Evolutionary conservation across 1,139 yeast genomes (phyloP).

Genomic region (Taiozyma sp.): DNA sequence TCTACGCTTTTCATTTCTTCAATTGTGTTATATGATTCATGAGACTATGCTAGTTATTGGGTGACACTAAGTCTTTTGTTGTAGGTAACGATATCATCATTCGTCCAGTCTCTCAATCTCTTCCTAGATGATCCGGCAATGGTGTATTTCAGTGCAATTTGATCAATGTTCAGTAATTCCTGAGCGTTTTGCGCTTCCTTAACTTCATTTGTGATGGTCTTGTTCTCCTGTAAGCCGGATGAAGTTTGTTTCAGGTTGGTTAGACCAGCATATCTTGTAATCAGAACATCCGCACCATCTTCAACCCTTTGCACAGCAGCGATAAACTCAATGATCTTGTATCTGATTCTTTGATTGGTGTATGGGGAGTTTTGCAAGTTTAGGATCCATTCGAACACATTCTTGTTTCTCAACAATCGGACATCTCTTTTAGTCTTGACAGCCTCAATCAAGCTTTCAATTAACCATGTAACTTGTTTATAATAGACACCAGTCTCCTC

Average conservation of each 20-base stretch:
- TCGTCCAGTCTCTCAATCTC: constrained; percentile 57
- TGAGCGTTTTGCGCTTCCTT: constrained; percentile 20
- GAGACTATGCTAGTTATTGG: background rate
- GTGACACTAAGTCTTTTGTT: background rate
- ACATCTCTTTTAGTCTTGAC: constrained; percentile 45
- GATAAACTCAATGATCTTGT: constrained; percentile 38
- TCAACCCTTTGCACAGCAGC: constrained; percentile 47
- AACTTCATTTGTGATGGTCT: constrained; percentile 3
- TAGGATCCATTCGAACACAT: constrained; percentile 63
- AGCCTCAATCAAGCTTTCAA: constrained; percentile 43
- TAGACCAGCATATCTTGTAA: constrained; percentile 59
- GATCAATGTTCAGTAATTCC: constrained; percentile 29
- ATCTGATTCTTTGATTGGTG: constrained; percentile 34
- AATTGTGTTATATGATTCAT: background rate
- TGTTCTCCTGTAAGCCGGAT: constrained; percentile 6
- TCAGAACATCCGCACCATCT: constrained; percentile 54
- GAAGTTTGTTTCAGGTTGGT: constrained; percentile 41
- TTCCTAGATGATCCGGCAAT: constrained; percentile 40
- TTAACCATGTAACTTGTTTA: constrained; percentile 62
- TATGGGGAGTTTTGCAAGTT: constrained; percentile 49
- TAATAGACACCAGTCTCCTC: constrained; percentile 47
- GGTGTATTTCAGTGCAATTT: constrained; percentile 42
- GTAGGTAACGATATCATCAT: constrained; percentile 35
- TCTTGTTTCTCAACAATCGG: constrained; percentile 41
- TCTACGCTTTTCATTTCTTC: background rate